Evolutionary conservation across 73 alveolate genomes (phyloP).

Genomic region (Tetrahymena elliotti): DNA sequence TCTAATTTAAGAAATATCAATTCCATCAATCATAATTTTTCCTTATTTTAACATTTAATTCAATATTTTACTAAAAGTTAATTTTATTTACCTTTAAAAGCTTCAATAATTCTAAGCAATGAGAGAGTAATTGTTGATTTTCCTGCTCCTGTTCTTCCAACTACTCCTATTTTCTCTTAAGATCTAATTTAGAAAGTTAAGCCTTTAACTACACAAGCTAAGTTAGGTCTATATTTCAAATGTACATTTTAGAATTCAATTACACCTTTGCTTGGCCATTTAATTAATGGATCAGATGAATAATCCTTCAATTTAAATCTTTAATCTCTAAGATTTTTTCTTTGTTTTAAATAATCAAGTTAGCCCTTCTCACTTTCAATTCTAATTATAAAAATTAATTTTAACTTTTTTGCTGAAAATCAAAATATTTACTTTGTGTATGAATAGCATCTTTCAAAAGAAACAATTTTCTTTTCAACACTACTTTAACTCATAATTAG

Average conservation of each 20-base stretch:
- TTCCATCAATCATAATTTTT: conserved; percentile 64
- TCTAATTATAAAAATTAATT: conserved; percentile 11
- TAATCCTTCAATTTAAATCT: conserved; percentile 31
- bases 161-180: conserved; percentile 70
- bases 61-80: background rate
- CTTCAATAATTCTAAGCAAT: conserved; percentile 75
- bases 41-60: conserved; percentile 35
- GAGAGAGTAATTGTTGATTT: conserved; percentile 67
- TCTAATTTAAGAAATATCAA: conserved; percentile 66
- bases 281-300: conserved; percentile 56
- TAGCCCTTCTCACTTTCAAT: conserved; percentile 56
- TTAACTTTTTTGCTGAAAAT: conserved; percentile 20
- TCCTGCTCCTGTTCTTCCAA: conserved; percentile 87
- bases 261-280: conserved; percentile 78
- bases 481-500: conserved; percentile 53
- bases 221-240: conserved; percentile 58
- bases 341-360: conserved; percentile 31
- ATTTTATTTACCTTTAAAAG: conserved; percentile 17
- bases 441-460: conserved; percentile 71
- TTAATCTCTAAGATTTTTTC: conserved; percentile 42
- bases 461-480: conserved; percentile 68
- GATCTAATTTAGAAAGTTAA: conserved; percentile 42
- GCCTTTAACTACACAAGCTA: conserved; percentile 55
- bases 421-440: conserved; percentile 59
- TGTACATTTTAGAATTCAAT: conserved; percentile 43